Evolutionary conservation across 306 rosid species (phyloP).

Genomic region (Begonia masoniana): DNA sequence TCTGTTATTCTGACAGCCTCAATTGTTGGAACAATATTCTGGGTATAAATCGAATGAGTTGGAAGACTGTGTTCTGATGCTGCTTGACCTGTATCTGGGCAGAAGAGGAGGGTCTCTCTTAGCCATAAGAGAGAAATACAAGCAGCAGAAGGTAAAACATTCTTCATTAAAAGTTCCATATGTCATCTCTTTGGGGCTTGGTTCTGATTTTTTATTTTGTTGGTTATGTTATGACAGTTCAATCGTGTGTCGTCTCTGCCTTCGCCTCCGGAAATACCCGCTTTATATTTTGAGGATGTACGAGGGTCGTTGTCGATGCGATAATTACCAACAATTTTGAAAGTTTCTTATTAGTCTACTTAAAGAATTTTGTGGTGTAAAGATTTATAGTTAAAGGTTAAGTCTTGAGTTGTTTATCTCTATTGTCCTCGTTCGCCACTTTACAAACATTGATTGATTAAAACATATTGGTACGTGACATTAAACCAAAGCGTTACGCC

Average conservation of each 20-base stretch:
- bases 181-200: not conserved
- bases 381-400: too few species aligned
- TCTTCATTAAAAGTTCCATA: too few species aligned
- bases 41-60: slow-evolving; percentile 50
- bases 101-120: slow-evolving; percentile 56
- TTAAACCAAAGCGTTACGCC: too few species aligned
- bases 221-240: slow-evolving; percentile 40
- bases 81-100: slow-evolving; percentile 64
- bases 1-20: slow-evolving; percentile 24
- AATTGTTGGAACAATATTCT: slow-evolving; percentile 27
- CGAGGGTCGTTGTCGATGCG: too few species aligned
- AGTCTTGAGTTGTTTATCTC: too few species aligned
- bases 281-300: slow-evolving; percentile 35
- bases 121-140: slow-evolving; percentile 72
- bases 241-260: slow-evolving; percentile 63
- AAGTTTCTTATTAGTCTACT: too few species aligned
- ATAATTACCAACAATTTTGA: too few species aligned
- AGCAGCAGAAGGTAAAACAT: slow-evolving; percentile 55
- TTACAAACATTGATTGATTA: too few species aligned
- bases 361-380: too few species aligned
- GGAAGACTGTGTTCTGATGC: slow-evolving; percentile 40
- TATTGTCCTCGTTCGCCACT: too few species aligned
- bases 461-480: too few species aligned
- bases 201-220: not conserved
- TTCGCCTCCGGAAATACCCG: slow-evolving; percentile 70